Conservation (phyloP, 2,329 filamentous ascomycete genomes). For the Metarhizium guizhouense region DNA sequence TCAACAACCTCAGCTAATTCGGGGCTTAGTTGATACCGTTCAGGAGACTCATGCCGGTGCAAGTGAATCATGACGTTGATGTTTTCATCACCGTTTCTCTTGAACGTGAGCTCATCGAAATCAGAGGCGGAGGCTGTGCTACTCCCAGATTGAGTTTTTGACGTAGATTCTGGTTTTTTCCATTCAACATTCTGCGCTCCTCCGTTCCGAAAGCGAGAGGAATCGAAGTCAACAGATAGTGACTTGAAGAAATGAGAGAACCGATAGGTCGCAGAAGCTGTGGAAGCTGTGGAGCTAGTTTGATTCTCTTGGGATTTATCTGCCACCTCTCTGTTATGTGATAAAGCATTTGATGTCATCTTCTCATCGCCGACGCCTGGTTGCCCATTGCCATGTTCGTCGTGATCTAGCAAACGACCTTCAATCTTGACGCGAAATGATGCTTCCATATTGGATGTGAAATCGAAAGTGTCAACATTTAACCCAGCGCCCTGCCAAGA, state of each 20-base stretch:
- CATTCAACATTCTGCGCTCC: conserved; percentile 63
- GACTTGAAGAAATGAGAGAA: conserved; percentile 76
- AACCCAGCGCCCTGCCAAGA: conserved; percentile 72
- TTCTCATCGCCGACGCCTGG: neutral
- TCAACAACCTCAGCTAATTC: conserved; percentile 78
- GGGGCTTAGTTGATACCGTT: conserved; percentile 72
- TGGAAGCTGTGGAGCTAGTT: conserved; percentile 21
- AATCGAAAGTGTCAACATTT: conserved; percentile 71
- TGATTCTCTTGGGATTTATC: conserved; percentile 38
- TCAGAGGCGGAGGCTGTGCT: conserved; percentile 53
- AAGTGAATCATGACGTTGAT: conserved; percentile 85
- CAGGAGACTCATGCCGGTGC: conserved; percentile 72
- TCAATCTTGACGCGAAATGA: conserved; percentile 89
- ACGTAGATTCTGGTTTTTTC: conserved; percentile 65
- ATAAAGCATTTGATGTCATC: neutral
- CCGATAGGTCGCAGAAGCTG: conserved; percentile 25
- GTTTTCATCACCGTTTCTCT: conserved; percentile 86
- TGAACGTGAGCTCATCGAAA: conserved; percentile 87
- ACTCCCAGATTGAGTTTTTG: conserved; percentile 34
- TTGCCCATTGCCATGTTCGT: conserved; percentile 24
- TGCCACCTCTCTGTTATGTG: neutral
- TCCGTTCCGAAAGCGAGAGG: conserved; percentile 46
- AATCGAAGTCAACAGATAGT: conserved; percentile 67
- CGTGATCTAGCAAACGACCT: conserved; percentile 69
- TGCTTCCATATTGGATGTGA: conserved; percentile 66